A percentile compares a stretch with the other conserved stretches of the same genome.
These are phyloP conservation scores for Fusarium virguliforme DNA, from an alignment of 2,329 filamentous ascomycete genomes.

Conservation along the genomic window DNA sequence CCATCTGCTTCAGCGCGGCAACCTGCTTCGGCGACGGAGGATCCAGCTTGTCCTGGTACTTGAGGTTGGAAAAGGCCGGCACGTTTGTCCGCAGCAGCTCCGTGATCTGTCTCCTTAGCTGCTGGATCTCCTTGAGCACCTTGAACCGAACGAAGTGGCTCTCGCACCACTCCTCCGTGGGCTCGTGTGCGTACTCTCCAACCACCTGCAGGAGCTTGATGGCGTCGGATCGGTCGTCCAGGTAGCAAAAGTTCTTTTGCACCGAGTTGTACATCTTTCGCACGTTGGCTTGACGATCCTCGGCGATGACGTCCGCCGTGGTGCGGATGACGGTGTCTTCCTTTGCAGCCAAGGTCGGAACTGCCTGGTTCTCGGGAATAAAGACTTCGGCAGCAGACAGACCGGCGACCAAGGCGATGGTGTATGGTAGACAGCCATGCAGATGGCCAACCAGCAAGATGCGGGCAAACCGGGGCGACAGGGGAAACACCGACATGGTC, in stretches of 20 bases:
- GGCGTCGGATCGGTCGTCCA: constrained; percentile 88
- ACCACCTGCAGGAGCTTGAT: constrained; percentile 92
- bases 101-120: constrained; percentile 87
- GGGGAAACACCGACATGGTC: constrained; percentile 89
- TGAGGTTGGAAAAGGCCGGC: constrained; percentile 72
- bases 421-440: constrained; percentile 86
- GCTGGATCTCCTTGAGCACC: constrained; percentile 86
- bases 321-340: constrained; percentile 68
- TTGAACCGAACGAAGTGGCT: constrained; percentile 90
- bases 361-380: constrained; percentile 83
- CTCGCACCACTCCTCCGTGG: constrained; percentile 81
- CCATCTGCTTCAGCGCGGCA: constrained; percentile 89
- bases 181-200: constrained; percentile 86
- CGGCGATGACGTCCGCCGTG: constrained; percentile 79
- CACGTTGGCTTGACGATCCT: constrained; percentile 77
- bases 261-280: constrained; percentile 76
- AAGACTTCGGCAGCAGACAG: constrained; percentile 92
- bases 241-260: constrained; percentile 83
- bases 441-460: constrained; percentile 92
- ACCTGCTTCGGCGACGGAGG: constrained; percentile 78
- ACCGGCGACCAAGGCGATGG: constrained; percentile 89
- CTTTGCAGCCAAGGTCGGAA: constrained; percentile 69
- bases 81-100: constrained; percentile 85
- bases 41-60: constrained; percentile 70
- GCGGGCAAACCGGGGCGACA: constrained; percentile 91